Evolutionary conservation across 2,329 filamentous ascomycete genomes (phyloP).

Genomic region (Colletotrichum godetiae): DNA sequence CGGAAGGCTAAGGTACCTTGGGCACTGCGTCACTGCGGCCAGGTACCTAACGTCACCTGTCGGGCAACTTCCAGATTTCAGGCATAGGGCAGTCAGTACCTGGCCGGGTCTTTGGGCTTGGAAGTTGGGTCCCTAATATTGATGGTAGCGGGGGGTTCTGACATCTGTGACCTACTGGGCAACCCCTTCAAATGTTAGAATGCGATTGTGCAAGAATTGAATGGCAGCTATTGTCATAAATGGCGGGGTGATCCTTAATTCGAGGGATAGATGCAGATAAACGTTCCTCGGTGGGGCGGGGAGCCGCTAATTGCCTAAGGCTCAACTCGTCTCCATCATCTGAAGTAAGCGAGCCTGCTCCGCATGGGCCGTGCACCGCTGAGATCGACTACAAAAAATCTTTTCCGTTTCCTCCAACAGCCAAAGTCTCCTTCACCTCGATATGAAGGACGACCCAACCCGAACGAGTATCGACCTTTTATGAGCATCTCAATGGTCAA

Average conservation of each 20-base stretch:
- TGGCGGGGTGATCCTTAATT: background rate
- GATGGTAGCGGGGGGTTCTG: background rate
- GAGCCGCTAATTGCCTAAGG: background rate
- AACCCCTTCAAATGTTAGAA: background rate
- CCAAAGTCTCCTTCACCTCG: background rate
- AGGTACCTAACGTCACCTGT: background rate
- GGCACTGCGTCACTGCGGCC: background rate
- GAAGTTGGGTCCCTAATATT: background rate
- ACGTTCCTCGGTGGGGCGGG: background rate
- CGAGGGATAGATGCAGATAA: background rate
- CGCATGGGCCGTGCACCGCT: background rate
- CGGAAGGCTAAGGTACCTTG: background rate
- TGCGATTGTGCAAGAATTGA: background rate
- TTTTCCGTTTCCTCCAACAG: background rate
- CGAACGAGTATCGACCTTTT: background rate
- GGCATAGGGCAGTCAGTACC: slow-evolving; percentile 17
- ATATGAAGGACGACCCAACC: background rate
- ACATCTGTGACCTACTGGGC: background rate
- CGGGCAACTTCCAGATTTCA: background rate
- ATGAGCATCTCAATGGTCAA: background rate
- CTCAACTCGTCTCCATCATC: background rate
- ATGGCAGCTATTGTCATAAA: background rate
- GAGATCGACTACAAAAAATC: slow-evolving; percentile 4
- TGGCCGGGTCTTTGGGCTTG: background rate
- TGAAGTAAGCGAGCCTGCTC: background rate